Conservation (phyloP, 768 basidiomycete genomes). For the Leucogyrophana mollusca region DNA sequence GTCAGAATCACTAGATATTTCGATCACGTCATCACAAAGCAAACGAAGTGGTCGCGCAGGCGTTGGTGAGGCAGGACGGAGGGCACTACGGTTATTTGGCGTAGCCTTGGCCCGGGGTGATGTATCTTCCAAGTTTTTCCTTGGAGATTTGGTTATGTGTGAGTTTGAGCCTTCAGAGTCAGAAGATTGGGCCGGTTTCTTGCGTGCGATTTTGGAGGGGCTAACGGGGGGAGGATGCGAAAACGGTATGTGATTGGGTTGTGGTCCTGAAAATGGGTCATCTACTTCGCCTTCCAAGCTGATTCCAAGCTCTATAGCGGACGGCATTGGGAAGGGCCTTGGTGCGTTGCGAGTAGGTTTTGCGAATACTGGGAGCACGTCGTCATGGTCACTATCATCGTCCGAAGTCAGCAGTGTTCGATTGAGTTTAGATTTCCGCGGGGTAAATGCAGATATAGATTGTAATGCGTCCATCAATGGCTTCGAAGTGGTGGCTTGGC, state of each 20-base stretch:
- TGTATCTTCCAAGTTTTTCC: conserved; percentile 7
- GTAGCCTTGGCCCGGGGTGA: conserved; percentile 3
- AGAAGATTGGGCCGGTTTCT: conserved; percentile 1
- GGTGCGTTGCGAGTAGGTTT: not conserved
- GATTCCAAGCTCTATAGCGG: no score
- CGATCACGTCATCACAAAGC: conserved; percentile 22
- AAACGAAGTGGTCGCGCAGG: conserved; percentile 9
- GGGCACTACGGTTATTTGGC: conserved; percentile 10
- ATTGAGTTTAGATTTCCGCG: not conserved
- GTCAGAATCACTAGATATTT: conserved; percentile 41
- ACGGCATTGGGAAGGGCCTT: conserved; percentile 27
- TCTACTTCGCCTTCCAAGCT: not conserved
- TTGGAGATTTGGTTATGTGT: conserved; percentile 17
- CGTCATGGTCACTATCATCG: not conserved
- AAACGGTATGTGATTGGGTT: not conserved
- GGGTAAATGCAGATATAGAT: not conserved
- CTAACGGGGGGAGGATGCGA: no score
- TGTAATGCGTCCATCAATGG: not conserved
- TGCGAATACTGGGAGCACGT: not conserved
- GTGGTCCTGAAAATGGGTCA: conserved; percentile 3
- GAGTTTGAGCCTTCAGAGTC: conserved; percentile 23
- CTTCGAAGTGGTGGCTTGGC: not conserved
- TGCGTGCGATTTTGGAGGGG: not conserved
- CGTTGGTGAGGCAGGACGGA: not conserved
- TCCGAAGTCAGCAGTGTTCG: not conserved